Evolutionary conservation across 495 filamentous ascomycete species (phyloP).

Genomic region (Penicillium canescens): DNA sequence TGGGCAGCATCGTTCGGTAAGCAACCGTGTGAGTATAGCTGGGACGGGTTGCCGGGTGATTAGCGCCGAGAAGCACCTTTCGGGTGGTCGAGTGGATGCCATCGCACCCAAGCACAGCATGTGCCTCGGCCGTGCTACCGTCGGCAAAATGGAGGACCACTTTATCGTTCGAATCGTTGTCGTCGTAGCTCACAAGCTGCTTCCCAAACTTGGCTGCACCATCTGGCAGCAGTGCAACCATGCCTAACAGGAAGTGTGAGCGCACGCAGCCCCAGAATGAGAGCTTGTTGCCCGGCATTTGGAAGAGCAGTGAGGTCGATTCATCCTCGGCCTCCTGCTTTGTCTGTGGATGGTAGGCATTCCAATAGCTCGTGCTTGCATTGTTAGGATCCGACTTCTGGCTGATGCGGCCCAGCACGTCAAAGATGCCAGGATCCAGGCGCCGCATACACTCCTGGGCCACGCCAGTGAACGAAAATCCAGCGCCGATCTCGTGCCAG

Average conservation of each 20-base stretch:
- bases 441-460: slow-evolving; percentile 16
- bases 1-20: slow-evolving; percentile 41
- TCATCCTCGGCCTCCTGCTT: background rate
- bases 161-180: slow-evolving; percentile 7
- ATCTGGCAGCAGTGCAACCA: background rate
- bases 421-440: slow-evolving; percentile 15
- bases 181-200: slow-evolving; percentile 6
- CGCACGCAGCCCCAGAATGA: background rate
- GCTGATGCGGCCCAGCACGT: slow-evolving; percentile 7
- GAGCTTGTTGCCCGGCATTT: background rate
- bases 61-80: slow-evolving; percentile 33
- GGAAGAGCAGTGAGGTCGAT: background rate
- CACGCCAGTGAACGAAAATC: slow-evolving; percentile 17
- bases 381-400: background rate
- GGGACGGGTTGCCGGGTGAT: background rate
- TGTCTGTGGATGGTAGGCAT: slow-evolving; percentile 1
- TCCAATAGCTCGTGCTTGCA: slow-evolving; percentile 8
- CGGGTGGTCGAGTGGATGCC: slow-evolving; percentile 45
- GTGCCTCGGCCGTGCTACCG: background rate
- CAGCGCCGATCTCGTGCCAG: slow-evolving; percentile 21
- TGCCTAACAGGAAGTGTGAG: background rate
- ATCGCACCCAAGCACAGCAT: slow-evolving; percentile 46
- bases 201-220: background rate
- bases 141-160: slow-evolving; percentile 29
- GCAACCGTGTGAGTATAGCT: slow-evolving; percentile 31